Conservation (phyloP, 2,329 filamentous ascomycete species). For the Neofusicoccum sp. region DNA sequence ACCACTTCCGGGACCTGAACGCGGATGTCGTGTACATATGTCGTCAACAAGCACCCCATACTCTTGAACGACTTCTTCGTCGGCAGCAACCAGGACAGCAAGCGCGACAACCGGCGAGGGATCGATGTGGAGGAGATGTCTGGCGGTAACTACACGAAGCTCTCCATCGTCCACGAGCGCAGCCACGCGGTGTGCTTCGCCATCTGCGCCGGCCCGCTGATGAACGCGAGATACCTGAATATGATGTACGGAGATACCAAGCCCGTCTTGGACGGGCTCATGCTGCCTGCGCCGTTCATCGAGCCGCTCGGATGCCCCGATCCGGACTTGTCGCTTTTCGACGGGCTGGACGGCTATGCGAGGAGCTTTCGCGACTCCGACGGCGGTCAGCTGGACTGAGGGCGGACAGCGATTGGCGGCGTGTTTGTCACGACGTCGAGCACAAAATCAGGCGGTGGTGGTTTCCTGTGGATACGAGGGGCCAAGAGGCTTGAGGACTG, state of each 20-base stretch:
- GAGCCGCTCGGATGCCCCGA: not conserved
- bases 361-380: not conserved
- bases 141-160: not conserved
- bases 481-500: not conserved
- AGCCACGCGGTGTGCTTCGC: not conserved
- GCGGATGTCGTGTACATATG: not conserved
- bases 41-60: not conserved
- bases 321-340: not conserved
- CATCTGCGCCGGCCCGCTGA: not conserved
- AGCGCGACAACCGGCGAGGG: not conserved
- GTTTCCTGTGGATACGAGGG: slow-evolving; percentile 1
- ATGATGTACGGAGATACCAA: not conserved
- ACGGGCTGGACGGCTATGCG: not conserved
- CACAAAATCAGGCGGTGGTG: not conserved
- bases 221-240: not conserved
- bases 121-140: not conserved
- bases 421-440: too few species aligned
- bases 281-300: not conserved
- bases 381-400: not conserved
- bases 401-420: not conserved
- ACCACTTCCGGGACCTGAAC: not conserved
- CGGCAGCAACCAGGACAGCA: not conserved
- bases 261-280: not conserved
- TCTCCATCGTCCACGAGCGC: not conserved
- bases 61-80: not conserved